Evolutionary conservation across 441 rosid species (phyloP), one percentile per base, ranked within the genome.

Genomic region (Monsonia emarginata): DNA sequence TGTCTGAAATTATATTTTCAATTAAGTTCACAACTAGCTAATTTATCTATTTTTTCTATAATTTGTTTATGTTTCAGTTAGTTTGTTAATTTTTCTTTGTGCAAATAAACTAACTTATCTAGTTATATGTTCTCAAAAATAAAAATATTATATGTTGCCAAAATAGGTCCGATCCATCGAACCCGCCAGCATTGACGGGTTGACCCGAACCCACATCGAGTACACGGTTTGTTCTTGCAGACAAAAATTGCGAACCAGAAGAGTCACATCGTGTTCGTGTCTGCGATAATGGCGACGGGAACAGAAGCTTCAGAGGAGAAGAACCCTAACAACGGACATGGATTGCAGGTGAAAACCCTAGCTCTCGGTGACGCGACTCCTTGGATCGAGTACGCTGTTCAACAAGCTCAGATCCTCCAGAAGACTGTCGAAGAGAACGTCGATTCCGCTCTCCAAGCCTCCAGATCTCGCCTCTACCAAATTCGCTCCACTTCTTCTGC

Each of bases 401-500:
- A 79, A 64, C 91, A 86, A 65, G 86, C 83, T 44, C 73, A 79
- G 50, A 74, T 80, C 25, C 84, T 85, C 78, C 84, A 77, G 65
- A 84, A 80, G 61, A 83, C 74, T 22, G 63, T 82, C 21, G 44
- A 75, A 10, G 82, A 80, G 68, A 78, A 82, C 24, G 32, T 83
- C 30, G 85, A 87, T 71, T 75, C 80, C 18, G 67, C 88, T 75
- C 72, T 75, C 9, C 79, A 81, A 61, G 80, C 80, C 8, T 74
- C 83, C 40, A 80, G 78, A 76, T 78, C 96, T 63, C 90, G 95
- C 63, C 67, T 88, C n/a, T 73, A 83, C 10, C 80, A 86, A 73
- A 83, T 90, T 68, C 81, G 81, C 26, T 77, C 85, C 52, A 90
- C 92, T 64, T 86, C 89, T n/a, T 70, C 82, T 9, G 91, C 85